phyloP scores from a whole-genome alignment of 2,329 filamentous ascomycete genomes.

The Xylaria sp. region DNA sequence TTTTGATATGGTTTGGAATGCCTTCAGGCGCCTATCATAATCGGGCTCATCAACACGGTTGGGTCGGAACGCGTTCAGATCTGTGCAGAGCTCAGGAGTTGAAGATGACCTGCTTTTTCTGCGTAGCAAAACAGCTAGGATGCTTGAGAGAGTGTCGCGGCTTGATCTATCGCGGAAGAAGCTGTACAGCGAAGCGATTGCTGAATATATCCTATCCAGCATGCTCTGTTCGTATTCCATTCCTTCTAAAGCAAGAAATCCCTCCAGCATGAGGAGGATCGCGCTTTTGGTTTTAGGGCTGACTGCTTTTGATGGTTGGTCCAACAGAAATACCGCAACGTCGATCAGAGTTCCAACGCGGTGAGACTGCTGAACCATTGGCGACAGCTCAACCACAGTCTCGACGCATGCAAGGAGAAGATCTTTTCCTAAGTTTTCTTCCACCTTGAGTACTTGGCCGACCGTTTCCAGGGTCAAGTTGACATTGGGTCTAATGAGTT shows the following conservation, averaged over 20 bases:
- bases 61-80: slow-evolving; percentile 79
- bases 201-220: slow-evolving; percentile 70
- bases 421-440: slow-evolving; percentile 66
- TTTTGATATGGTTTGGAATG: slow-evolving; percentile 75
- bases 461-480: slow-evolving; percentile 70
- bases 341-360: slow-evolving; percentile 80
- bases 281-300: slow-evolving; percentile 82
- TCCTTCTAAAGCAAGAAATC: slow-evolving; percentile 74
- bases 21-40: slow-evolving; percentile 79
- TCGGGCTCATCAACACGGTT: slow-evolving; percentile 83
- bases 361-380: slow-evolving; percentile 68
- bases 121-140: slow-evolving; percentile 72
- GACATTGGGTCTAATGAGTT: slow-evolving; percentile 62
- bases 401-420: slow-evolving; percentile 81
- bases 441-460: slow-evolving; percentile 67
- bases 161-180: slow-evolving; percentile 86
- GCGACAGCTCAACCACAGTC: slow-evolving; percentile 76
- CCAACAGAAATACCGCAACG: slow-evolving; percentile 80
- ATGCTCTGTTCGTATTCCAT: slow-evolving; percentile 62
- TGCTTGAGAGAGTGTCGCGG: slow-evolving; percentile 73
- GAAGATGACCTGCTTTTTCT: slow-evolving; percentile 65
- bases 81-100: slow-evolving; percentile 72
- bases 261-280: slow-evolving; percentile 78
- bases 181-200: slow-evolving; percentile 81
- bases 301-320: slow-evolving; percentile 83